These are phyloP conservation scores for Podospora anserina DNA, from an alignment of 495 filamentous ascomycete genomes.

Conservation along the genomic window DNA sequence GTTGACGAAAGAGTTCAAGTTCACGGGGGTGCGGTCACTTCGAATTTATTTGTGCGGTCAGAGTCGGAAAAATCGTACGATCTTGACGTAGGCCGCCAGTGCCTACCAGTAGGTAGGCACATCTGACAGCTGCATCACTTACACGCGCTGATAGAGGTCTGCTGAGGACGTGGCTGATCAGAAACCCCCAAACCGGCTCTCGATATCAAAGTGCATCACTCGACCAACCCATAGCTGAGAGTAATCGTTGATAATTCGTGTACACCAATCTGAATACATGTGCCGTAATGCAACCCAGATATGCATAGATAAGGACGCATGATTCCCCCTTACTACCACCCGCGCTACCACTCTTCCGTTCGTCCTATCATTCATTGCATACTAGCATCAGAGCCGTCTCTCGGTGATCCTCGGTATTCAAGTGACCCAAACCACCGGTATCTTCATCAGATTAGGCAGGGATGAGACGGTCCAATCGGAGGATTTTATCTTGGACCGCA, in stretches of 20 bases:
- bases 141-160: no score
- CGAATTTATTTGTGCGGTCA: neutral
- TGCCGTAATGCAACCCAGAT: neutral
- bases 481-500: neutral
- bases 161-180: no score
- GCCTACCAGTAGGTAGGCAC: neutral
- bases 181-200: neutral
- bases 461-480: neutral
- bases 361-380: neutral
- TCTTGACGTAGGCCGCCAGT: neutral
- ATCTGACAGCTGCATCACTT: neutral
- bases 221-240: neutral
- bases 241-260: neutral
- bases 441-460: neutral
- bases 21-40: neutral
- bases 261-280: neutral
- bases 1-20: neutral
- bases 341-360: neutral
- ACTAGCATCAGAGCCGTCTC: neutral
- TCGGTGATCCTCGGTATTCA: neutral
- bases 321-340: neutral
- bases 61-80: neutral
- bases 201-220: neutral
- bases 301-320: neutral
- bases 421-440: neutral